A percentile compares a stretch with the other conserved stretches of the same genome.
phyloP scores from a whole-genome alignment of 2,329 filamentous ascomycete genomes.

The Hypoxylon sp. region DNA sequence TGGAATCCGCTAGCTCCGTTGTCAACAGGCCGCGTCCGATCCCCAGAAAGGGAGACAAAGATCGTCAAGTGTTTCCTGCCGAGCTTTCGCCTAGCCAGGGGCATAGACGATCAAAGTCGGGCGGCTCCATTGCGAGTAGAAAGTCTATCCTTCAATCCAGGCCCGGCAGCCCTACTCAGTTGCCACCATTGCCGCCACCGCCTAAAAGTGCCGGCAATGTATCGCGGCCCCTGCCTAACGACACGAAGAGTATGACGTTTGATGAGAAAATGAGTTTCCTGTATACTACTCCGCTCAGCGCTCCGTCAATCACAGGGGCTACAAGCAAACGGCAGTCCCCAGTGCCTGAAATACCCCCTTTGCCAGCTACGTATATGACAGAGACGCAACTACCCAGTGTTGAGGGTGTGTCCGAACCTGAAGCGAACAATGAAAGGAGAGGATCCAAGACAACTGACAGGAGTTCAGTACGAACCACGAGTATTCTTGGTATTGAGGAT shows the following conservation, averaged over 20 bases:
- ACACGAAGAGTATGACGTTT: conserved; percentile 71
- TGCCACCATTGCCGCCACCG: conserved; percentile 67
- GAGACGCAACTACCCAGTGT: conserved; percentile 44
- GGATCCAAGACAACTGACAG: conserved; percentile 55
- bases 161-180: conserved; percentile 63
- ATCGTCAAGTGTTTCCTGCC: conserved; percentile 64
- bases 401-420: conserved; percentile 48
- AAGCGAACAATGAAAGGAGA: conserved; percentile 46
- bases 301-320: conserved; percentile 32
- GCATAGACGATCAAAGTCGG: conserved; percentile 67
- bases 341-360: conserved; percentile 62
- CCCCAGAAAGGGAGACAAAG: conserved; percentile 63
- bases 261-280: conserved; percentile 70
- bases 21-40: conserved; percentile 71
- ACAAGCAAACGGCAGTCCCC: conserved; percentile 56
- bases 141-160: conserved; percentile 63
- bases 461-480: conserved; percentile 59
- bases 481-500: conserved; percentile 58
- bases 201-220: conserved; percentile 60
- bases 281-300: conserved; percentile 59
- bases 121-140: conserved; percentile 61
- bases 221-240: conserved; percentile 63
- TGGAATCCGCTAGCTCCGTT: conserved; percentile 58
- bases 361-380: conserved; percentile 54
- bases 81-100: conserved; percentile 58